phyloP scores from a whole-genome alignment of 768 basidiomycete species.

The Calocera cornea region DNA sequence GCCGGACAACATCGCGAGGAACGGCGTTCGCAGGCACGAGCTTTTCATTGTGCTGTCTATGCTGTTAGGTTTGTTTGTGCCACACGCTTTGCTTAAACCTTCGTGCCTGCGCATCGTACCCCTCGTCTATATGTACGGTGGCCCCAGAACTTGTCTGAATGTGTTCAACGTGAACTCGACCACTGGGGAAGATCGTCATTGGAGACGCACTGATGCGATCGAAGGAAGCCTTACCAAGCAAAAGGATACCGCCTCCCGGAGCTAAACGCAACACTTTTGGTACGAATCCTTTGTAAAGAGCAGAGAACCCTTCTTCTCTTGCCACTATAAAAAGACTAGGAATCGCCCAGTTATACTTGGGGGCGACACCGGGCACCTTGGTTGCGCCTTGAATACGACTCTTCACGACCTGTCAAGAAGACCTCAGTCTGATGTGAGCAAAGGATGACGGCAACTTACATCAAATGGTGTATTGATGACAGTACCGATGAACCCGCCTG shows the following conservation, averaged over 20 bases:
- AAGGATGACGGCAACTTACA: constrained; percentile 25
- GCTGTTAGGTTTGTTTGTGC: no score
- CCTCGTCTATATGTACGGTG: neutral
- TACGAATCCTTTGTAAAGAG: constrained; percentile 88
- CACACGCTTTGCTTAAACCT: no score
- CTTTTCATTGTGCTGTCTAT: no score
- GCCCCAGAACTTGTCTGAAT: neutral
- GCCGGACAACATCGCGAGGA: no score
- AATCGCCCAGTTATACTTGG: constrained; percentile 82
- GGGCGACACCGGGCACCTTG: constrained; percentile 49
- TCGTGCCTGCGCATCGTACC: no score
- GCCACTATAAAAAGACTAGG: constrained; percentile 54
- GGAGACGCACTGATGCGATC: neutral
- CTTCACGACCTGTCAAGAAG: constrained; percentile 65
- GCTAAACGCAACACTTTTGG: constrained; percentile 92
- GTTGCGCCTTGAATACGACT: constrained; percentile 78
- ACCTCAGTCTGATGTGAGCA: neutral
- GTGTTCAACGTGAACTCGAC: neutral
- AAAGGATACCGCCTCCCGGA: constrained; percentile 85
- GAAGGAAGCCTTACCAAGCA: constrained; percentile 54
- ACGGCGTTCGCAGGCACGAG: no score
- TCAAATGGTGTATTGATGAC: constrained; percentile 72
- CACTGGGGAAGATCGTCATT: neutral
- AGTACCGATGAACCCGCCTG: constrained; percentile 41
- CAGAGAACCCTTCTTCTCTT: constrained; percentile 72